These are phyloP conservation scores for Yarrowia divulgata DNA, from an alignment of 805 yeast species.

Conservation along the genomic window DNA sequence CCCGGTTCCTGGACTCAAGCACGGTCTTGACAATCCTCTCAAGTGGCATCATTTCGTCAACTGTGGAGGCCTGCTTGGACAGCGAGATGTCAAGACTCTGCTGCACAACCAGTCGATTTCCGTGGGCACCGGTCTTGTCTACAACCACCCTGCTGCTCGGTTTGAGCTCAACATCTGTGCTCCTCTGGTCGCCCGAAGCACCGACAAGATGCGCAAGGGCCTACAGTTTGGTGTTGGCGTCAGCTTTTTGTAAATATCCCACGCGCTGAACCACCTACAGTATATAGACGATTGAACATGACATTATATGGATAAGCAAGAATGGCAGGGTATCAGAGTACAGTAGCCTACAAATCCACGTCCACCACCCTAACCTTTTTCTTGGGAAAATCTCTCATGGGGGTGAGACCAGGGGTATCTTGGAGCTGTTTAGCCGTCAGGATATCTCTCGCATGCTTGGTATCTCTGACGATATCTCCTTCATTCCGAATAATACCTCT, in stretches of 20 bases:
- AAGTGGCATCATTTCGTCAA: constrained; percentile 69
- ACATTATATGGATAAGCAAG: neutral
- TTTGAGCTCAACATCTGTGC: constrained; percentile 70
- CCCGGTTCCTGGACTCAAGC: constrained; percentile 59
- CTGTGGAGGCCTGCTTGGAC: constrained; percentile 62
- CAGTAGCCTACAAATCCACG: neutral
- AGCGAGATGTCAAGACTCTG: constrained; percentile 28
- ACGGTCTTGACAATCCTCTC: constrained; percentile 57
- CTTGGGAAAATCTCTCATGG: neutral
- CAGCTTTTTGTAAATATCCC: constrained; percentile 56
- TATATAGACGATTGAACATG: neutral
- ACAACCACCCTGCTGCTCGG: constrained; percentile 69
- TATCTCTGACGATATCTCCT: neutral
- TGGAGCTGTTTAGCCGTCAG: neutral
- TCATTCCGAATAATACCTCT: neutral
- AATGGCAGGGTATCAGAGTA: too few species aligned
- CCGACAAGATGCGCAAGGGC: constrained; percentile 66
- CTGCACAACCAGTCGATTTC: constrained; percentile 58
- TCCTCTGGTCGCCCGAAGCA: constrained; percentile 62
- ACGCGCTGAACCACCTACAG: neutral
- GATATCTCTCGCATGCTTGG: neutral
- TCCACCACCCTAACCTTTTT: neutral
- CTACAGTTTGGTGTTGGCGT: constrained; percentile 71
- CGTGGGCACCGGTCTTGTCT: constrained; percentile 66
- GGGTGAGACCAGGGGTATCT: neutral